Base-by-base conservation (phyloP, 192 early-diverging fungal species). In the Rhizoclosmatium globosum region DNA sequence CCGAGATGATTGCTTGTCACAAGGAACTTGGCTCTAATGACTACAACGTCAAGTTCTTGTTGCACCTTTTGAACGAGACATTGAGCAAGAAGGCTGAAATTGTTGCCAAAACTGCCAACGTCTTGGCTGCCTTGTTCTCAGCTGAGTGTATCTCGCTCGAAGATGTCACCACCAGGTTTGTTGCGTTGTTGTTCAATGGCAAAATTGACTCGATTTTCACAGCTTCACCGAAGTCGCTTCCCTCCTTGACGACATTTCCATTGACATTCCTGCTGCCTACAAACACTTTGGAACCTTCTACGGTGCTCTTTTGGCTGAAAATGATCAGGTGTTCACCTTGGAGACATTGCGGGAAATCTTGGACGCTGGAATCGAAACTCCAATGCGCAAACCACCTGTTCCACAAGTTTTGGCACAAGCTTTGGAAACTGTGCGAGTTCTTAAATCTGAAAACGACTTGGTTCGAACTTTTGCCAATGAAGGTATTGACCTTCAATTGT, bases 251-350 rank as follows among this genome's bases (percentile, higher is more conserved):
- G 95, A 97, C 74, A 84, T 94, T 59, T 89, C 89, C 6, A 85
- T 89, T 47, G 94, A 95, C 81, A 88, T 90, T 2, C 93, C 94
- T n/a, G 85, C 89, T 48, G 91, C 89, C 13, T 92, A 87, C 85
- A 86, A 84, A 47, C 87, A 85, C 85, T 85, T 92, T 58, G 82
- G 82, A 23, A 56, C 61, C 23, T 62, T 86, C 23, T 74, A 84
- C 61, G 92, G 87, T 47, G 89, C 87, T 67, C 81, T 94, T 46
- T 76, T 94, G 68, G 85, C 85, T 15, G n/a, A 42, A 17, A 61
- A 79, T 44, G 82, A 76, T n/a, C 82, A 85, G 3, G 80, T 71
- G 41, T 82, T 93, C 66, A 85, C 91, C n/a, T 69, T 89, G 23
- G 17, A 73, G 2, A 85, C 85, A 42, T 64, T 91, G 2, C 59